A percentile compares a stretch with the other conserved stretches of the same genome.
Conservation (phyloP, 495 filamentous ascomycete genomes). For the Lasiosphaeriaceae sp. region DNA sequence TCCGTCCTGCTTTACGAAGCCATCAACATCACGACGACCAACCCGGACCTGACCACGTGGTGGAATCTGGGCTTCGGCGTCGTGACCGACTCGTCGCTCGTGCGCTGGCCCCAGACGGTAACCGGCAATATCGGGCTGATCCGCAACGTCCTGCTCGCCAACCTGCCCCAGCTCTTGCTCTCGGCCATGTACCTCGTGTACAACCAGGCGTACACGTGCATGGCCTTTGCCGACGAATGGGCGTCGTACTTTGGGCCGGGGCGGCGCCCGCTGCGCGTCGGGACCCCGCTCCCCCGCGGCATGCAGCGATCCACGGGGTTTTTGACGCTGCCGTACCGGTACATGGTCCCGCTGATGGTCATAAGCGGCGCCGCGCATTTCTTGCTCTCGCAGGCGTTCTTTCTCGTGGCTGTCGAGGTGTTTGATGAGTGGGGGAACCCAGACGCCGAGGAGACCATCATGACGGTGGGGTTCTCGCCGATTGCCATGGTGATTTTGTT, state of each 20-base stretch:
- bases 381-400: conserved; percentile 37
- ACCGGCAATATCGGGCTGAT: neutral
- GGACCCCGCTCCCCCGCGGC: conserved; percentile 21
- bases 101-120: neutral
- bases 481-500: neutral
- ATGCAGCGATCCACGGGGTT: conserved; percentile 41
- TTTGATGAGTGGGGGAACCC: neutral
- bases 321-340: conserved; percentile 43
- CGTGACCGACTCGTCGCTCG: neutral
- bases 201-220: conserved; percentile 36
- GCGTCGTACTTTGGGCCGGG: conserved; percentile 7
- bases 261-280: neutral
- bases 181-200: conserved; percentile 41
- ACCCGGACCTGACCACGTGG: neutral
- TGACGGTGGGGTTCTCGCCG: neutral
- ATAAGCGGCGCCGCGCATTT: conserved; percentile 34
- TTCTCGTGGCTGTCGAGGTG: conserved; percentile 26
- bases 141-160: conserved; percentile 30
- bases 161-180: conserved; percentile 39
- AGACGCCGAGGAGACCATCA: neutral
- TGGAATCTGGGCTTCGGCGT: neutral
- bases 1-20: neutral
- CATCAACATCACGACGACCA: neutral
- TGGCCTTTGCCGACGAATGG: conserved; percentile 30
- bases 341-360: conserved; percentile 32